Conservation (phyloP, 805 yeast species). For the Cephaloascus albidus region DNA sequence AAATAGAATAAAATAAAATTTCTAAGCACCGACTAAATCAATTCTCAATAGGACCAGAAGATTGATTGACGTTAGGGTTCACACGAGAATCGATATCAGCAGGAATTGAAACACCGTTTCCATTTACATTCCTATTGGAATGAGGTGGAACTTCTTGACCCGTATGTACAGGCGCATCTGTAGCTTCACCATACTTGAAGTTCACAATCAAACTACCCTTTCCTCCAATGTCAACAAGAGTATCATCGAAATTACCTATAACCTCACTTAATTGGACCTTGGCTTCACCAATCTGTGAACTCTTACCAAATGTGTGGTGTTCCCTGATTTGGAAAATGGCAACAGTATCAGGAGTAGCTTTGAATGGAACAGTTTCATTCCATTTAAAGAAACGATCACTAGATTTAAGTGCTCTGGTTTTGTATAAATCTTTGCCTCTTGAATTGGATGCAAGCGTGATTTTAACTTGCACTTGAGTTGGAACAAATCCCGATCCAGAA, state of each 20-base stretch:
- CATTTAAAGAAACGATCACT: constrained; percentile 36
- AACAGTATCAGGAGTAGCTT: constrained; percentile 51
- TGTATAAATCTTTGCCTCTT: constrained; percentile 49
- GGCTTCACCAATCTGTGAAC: constrained; percentile 52
- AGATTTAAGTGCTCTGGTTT: constrained; percentile 51
- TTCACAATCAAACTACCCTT: constrained; percentile 33
- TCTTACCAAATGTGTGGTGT: constrained; percentile 68
- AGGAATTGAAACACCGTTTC: too few species aligned
- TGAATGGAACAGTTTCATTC: constrained; percentile 62
- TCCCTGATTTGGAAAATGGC: constrained; percentile 53
- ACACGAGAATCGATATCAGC: too few species aligned
- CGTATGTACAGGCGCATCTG: too few species aligned
- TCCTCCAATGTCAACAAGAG: constrained; percentile 22
- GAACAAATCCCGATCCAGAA: constrained; percentile 33
- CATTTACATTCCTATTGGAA: too few species aligned
- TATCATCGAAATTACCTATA: constrained; percentile 33
- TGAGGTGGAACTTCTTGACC: too few species aligned
- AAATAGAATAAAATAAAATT: too few species aligned
- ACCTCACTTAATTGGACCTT: constrained; percentile 41
- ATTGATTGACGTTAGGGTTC: too few species aligned
- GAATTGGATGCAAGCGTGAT: constrained; percentile 36
- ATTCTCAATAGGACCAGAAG: too few species aligned
- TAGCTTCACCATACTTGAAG: constrained; percentile 29
- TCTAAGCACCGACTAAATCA: too few species aligned
- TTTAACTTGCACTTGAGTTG: constrained; percentile 38